phyloP scores from a whole-genome alignment of 2,329 filamentous ascomycete species.

The Coniochaeta hoffmannii region DNA sequence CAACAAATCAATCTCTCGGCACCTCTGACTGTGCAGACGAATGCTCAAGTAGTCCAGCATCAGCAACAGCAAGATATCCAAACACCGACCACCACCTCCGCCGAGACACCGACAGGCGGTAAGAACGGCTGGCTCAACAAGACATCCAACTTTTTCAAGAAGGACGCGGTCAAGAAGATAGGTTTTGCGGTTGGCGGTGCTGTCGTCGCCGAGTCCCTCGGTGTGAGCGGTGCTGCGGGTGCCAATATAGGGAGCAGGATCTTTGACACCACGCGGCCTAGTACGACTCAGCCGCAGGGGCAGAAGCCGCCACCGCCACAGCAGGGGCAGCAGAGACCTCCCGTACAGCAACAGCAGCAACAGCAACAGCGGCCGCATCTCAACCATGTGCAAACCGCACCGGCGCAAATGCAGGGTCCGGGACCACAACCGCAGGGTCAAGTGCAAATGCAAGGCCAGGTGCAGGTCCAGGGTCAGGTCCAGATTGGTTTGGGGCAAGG shows the following conservation, averaged over 20 bases:
- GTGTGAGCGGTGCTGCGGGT: background rate
- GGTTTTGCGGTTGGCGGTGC: constrained; percentile 2
- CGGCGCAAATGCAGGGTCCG: constrained; percentile 2
- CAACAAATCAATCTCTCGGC: constrained; percentile 1
- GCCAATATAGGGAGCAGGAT: background rate
- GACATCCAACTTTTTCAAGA: constrained; percentile 3
- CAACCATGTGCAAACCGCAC: background rate
- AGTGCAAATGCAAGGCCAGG: background rate
- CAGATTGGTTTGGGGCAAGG: background rate
- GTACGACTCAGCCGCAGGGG: background rate
- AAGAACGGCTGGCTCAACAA: constrained; percentile 3
- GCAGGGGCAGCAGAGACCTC: constrained; percentile 2
- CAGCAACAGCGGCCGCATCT: background rate
- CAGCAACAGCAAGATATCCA: constrained; percentile 2
- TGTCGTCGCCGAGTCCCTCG: background rate
- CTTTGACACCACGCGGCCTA: background rate
- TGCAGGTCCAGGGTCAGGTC: background rate
- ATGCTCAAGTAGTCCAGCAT: background rate
- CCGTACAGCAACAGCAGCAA: background rate
- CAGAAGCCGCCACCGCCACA: background rate
- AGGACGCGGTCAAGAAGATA: constrained; percentile 2
- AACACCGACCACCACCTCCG: background rate
- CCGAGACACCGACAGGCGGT: constrained; percentile 1
- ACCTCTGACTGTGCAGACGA: background rate
- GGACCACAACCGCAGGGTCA: constrained; percentile 2